phyloP scores from a whole-genome alignment of 2,329 filamentous ascomycete genomes.

The Fusarium citri region DNA sequence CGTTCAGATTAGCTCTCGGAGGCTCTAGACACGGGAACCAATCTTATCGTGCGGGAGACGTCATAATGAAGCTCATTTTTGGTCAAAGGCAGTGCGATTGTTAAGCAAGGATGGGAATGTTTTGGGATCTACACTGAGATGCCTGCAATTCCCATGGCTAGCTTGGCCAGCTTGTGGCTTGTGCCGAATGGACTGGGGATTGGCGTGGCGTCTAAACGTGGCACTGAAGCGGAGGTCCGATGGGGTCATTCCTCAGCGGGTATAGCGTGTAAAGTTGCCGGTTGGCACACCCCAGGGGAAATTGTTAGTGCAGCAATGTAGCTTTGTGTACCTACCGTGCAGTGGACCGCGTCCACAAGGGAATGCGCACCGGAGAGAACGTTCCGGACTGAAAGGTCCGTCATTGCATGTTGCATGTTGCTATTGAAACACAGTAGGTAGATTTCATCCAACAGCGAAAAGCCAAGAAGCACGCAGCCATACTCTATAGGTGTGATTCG shows the following conservation, averaged over 20 bases:
- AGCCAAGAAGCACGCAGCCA: slow-evolving; percentile 11
- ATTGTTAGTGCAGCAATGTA: slow-evolving; percentile 39
- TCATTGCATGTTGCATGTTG: neutral
- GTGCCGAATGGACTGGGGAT: neutral
- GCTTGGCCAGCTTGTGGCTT: slow-evolving; percentile 26
- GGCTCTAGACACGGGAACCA: slow-evolving; percentile 13
- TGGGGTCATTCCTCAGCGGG: neutral
- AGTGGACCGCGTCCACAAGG: neutral
- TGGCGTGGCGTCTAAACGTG: slow-evolving; percentile 24
- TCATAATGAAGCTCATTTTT: slow-evolving; percentile 23
- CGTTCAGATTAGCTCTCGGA: slow-evolving; percentile 22
- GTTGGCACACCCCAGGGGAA: slow-evolving; percentile 3
- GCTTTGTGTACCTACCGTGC: slow-evolving; percentile 22
- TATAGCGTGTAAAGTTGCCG: slow-evolving; percentile 5
- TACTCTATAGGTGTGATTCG: neutral
- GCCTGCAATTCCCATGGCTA: slow-evolving; percentile 24
- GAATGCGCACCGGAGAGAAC: slow-evolving; percentile 32
- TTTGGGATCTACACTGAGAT: slow-evolving; percentile 18
- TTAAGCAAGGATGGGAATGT: slow-evolving; percentile 33
- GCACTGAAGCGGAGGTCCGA: neutral
- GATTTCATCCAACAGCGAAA: neutral
- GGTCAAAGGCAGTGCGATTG: neutral
- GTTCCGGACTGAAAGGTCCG: slow-evolving; percentile 25
- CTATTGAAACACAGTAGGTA: slow-evolving; percentile 2
- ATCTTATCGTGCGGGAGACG: slow-evolving; percentile 9